Base-by-base conservation (phyloP, 768 basidiomycete genomes). In the Leccinum longicurvipes region DNA sequence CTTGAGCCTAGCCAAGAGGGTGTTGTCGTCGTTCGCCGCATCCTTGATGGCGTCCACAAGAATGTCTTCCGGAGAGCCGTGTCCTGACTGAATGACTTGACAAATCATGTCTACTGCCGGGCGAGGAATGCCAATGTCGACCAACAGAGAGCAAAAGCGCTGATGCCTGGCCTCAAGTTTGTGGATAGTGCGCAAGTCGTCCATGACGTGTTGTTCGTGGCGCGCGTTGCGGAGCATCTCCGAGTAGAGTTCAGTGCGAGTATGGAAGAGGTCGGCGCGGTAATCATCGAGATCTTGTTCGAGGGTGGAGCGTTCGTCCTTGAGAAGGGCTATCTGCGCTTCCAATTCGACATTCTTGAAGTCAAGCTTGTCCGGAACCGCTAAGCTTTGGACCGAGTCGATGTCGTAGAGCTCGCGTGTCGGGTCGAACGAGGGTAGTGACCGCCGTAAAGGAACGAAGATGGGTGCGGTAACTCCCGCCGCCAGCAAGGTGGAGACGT, bases 1-100 rank as follows among this genome's bases (percentile, higher is more conserved):
- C 10, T 76, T 67, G 49, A 80, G 72, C 29, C 61, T 73, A 10
- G 78, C 70, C 75, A 81, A 79, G n/a, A 75, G 68, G 17, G 76
- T 71, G 28, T 60, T 67, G n/a, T 65, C 64, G 28, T 73, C 71
- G 8, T 72, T 61, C 34, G 76, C 71, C 7, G 80, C 79, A 45
- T 71, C 67, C 55, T 70, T 72, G 55, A 82, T 77, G 2, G 79
- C 73, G 14, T 75, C 64, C 21, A 79, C 68, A 25, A 82, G 63
- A 2, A 75, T 73, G 19, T 77, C 70, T 42, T 81, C 79, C 3
- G 76, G 60, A 21, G 64, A 62, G 23, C 74, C 76, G 10, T 67
- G 63, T 25, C 66, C 60, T 8, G 60, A 61, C 15, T 67, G 63
- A 17, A 69, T 57, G 23, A 42, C 53, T 29, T 60, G 42, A 50